A percentile compares a stretch with the other conserved stretches of the same genome.
These are phyloP conservation scores for Symbiodinium natans DNA, from an alignment of 73 alveolate genomes.

Conservation along the genomic window DNA sequence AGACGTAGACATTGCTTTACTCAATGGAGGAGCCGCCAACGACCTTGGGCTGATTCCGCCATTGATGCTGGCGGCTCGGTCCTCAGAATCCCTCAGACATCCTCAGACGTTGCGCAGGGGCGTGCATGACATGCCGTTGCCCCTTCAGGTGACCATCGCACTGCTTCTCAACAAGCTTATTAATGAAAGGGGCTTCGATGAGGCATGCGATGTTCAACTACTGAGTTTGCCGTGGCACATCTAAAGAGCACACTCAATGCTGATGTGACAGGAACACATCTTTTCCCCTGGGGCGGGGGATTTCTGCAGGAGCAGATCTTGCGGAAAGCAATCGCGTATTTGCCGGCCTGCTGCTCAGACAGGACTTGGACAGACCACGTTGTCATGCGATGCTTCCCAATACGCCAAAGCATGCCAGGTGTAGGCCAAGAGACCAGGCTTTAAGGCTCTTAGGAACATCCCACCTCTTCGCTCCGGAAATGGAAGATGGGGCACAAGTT, in stretches of 20 bases:
- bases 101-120: background rate
- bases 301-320: conserved; percentile 60
- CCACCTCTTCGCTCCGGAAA: too few relatives aligned
- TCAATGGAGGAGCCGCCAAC: conserved; percentile 58
- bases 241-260: background rate
- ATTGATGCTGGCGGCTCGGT: conserved; percentile 39
- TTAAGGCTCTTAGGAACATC: too few relatives aligned
- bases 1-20: background rate
- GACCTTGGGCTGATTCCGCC: conserved; percentile 86
- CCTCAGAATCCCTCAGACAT: background rate
- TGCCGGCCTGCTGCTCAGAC: conserved; percentile 42
- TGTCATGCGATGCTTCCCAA: too few relatives aligned
- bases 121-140: background rate
- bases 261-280: background rate
- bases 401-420: too few relatives aligned
- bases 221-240: background rate
- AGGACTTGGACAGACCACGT: too few relatives aligned
- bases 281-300: background rate
- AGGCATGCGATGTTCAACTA: background rate
- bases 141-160: conserved; percentile 33
- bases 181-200: conserved; percentile 73
- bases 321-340: conserved; percentile 59
- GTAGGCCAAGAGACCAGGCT: too few relatives aligned
- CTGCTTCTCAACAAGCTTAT: conserved; percentile 60
- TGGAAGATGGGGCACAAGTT: too few relatives aligned